These are phyloP conservation scores for Diaporthe helianthi DNA, from an alignment of 2,329 filamentous ascomycete species.

Conservation along the genomic window DNA sequence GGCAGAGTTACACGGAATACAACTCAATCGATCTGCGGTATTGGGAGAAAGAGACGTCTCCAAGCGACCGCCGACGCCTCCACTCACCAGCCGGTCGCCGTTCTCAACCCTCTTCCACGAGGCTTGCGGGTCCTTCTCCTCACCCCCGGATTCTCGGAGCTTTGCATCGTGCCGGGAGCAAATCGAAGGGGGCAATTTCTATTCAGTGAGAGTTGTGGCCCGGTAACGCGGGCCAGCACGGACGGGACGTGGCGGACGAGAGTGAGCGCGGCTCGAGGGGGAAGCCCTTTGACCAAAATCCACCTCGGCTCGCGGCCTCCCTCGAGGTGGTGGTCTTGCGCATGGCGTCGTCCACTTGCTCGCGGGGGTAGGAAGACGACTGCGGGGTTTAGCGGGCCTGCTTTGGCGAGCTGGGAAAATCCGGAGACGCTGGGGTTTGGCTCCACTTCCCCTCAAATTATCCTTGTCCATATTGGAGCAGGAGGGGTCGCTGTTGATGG, in stretches of 20 bases:
- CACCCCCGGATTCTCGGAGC: not conserved
- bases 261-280: not conserved
- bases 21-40: not conserved
- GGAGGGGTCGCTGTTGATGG: not conserved
- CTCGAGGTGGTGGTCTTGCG: too few species aligned
- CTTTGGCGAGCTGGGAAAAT: conserved; percentile 1
- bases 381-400: conserved; percentile 6
- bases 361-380: too few species aligned
- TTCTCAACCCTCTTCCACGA: conserved; percentile 51
- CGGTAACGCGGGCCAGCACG: conserved; percentile 1
- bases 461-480: not conserved
- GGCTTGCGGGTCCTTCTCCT: conserved; percentile 43
- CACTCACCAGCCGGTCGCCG: conserved; percentile 50
- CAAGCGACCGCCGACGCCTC: too few species aligned
- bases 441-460: conserved; percentile 11
- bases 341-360: not conserved
- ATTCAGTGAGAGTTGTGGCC: not conserved
- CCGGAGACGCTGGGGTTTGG: not conserved
- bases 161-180: conserved; percentile 26
- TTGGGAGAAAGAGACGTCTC: not conserved
- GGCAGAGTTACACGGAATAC: not conserved
- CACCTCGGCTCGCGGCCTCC: not conserved
- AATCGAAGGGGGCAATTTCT: not conserved
- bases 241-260: not conserved
- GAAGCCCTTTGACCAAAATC: not conserved